Conservation (phyloP, 2,329 filamentous ascomycete species). For the Diaporthe sp. region DNA sequence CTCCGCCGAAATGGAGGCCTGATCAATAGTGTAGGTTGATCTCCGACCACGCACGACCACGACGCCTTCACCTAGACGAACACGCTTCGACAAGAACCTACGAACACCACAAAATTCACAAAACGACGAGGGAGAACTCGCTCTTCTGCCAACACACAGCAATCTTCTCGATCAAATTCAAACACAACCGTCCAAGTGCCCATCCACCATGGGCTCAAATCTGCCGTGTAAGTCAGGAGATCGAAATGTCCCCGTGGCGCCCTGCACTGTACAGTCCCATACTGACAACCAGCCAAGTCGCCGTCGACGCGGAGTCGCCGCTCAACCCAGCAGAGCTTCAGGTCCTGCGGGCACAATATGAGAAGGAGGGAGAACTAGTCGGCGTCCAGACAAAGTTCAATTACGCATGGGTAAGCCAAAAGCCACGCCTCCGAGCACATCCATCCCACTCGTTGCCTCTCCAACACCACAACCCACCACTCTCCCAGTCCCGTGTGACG, state of each 20-base stretch:
- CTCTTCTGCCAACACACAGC: neutral
- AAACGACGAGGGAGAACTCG: neutral
- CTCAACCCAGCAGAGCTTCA: slow-evolving; percentile 92
- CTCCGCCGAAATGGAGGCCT: slow-evolving; percentile 20
- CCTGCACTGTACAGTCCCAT: neutral
- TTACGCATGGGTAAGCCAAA: slow-evolving; percentile 86
- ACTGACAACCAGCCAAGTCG: slow-evolving; percentile 70
- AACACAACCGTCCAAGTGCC: neutral
- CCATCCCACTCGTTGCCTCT: too few relatives aligned
- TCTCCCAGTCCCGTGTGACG: neutral
- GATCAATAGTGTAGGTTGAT: slow-evolving; percentile 1
- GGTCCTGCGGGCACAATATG: slow-evolving; percentile 92
- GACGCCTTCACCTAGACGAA: neutral
- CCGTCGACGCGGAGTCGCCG: slow-evolving; percentile 97
- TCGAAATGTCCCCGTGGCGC: slow-evolving; percentile 23
- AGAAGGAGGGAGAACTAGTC: slow-evolving; percentile 97
- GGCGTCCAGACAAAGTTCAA: slow-evolving; percentile 99
- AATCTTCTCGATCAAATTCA: neutral
- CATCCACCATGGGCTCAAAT: slow-evolving; percentile 56
- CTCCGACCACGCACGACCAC: neutral
- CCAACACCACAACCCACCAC: neutral
- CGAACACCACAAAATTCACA: neutral
- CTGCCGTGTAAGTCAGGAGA: slow-evolving; percentile 54
- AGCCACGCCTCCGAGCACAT: neutral
- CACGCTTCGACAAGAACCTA: slow-evolving; percentile 4